Evolutionary conservation across 2,329 filamentous ascomycete genomes (phyloP), one percentile per base, ranked within the genome.

Genomic region (Trichoderma brevicompactum): DNA sequence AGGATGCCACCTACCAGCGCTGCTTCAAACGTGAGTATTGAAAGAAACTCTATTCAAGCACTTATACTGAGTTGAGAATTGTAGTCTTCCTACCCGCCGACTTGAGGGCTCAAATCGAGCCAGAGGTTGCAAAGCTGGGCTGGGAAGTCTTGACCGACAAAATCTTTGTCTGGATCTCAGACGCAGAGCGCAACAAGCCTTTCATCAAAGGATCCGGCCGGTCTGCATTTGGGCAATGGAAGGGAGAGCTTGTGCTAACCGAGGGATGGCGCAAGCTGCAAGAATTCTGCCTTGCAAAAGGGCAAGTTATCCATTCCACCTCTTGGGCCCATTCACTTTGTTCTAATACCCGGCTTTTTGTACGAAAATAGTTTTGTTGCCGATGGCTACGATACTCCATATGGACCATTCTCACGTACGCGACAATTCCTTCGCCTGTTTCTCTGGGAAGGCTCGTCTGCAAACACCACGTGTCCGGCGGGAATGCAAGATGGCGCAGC

Each of bases 401-500:
- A 82, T 59, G 82, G 79, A 0, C 77, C 79, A 1, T 85, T 84
- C 70, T 82, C 82, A 17, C 79, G 88, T 2, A 74, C 87, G 2
- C 77, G 88, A 8, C 86, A 90, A 70, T 90, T 71, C 23, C 75
- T 86, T 15, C 76, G 78, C 5, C 70, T 78, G 8, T 86, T 89
- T 65, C 75, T 90, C 1, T 90, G 87, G 83, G 79, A 81, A 12
- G 80, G 79, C 2, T 88, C 86, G 0, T 83, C 82, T 5, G 86
- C 85, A 1, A 83, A 85, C 68, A 86, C 87, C 3, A 84, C 84
- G 0, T 91, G 88, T 69, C 89, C 89, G 0, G 84, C 85, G n/a
- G 86, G 84, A 34, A 91, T 91, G 89, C 82, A 84, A n/a, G 87
- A 89, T 68, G 87, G 87, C 10, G 87, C 86, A 2, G 82, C 85